Evolutionary conservation across 768 basidiomycete genomes (phyloP), one percentile per base, ranked within the genome.

Genomic region (Leucocoprinus leucothites): DNA sequence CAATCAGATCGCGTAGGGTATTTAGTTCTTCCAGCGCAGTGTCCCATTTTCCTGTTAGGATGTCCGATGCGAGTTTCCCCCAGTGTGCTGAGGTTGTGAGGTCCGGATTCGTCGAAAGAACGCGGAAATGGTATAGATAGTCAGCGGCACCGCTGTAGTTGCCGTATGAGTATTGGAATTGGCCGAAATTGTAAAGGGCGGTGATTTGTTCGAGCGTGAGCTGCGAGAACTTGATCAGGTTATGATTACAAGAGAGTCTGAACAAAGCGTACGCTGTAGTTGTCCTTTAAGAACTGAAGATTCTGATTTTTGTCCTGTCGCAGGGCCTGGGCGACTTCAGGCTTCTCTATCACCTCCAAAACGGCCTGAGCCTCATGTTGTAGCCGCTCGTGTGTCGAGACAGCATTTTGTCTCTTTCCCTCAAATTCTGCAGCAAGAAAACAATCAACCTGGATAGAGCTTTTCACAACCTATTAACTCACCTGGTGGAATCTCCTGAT

Each of bases 131-230:
- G 78, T 98, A 98, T 53, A 99, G 80, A 74, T 97, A 98, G 71
- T 98, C 94, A 46, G 95, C 94, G 14, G 97, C 94, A 47, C 91
- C 91, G 63, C 86, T 88, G 77, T 99, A 99, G 71, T 94, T 93
- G 42, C 97, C 97, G 69, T 92, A 92, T n/a, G 96, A 91, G 74
- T 93, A 99, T 74, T 97, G 95, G 77, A 95, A 98, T 67, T 98
- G 90, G 51, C 97, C 97, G 73, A 96, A 98, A 74, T 94, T 93
- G 78, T 99, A 98, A 8, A 99, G 77, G 1, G 91, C 91, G 41
- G 87, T 91, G 67, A 98, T 97, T 83, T 97, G 92, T 57, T 96
- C 94, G 57, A 94, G 76, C 14, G 90, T 94, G 56, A 99, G 84
- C 96, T 98, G 36, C 54, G 44, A 42, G 43, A 26, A 26, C n/a